Evolutionary conservation across 2,329 filamentous ascomycete species (phyloP).

Genomic region (Bipolaris cookei): DNA sequence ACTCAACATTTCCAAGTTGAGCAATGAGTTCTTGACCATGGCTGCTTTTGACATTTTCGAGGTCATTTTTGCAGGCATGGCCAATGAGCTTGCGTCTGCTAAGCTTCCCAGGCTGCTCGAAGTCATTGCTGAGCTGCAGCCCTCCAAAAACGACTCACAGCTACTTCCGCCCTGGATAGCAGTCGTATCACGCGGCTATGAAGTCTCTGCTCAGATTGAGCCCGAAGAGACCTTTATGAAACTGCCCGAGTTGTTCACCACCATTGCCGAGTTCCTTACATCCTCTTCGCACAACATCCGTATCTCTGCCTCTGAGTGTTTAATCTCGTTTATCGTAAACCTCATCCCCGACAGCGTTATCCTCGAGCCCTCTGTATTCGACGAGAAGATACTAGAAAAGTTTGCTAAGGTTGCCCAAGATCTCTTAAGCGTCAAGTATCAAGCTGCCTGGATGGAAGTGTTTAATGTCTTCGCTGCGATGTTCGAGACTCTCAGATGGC

Average conservation of each 20-base stretch:
- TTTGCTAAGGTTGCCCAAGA: conserved; percentile 74
- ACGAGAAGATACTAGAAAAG: conserved; percentile 87
- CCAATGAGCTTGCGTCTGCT: conserved; percentile 81
- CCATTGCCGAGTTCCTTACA: conserved; percentile 81
- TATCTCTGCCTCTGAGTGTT: conserved; percentile 90
- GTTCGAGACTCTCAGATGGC: conserved; percentile 87
- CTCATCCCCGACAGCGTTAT: conserved; percentile 85
- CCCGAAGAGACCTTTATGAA: conserved; percentile 92
- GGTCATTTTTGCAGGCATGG: conserved; percentile 92
- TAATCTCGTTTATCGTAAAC: conserved; percentile 91
- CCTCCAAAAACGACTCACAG: conserved; percentile 91
- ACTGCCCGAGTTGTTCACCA: conserved; percentile 80
- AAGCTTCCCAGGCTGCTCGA: conserved; percentile 90
- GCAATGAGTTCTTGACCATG: conserved; percentile 96
- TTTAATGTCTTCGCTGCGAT: conserved; percentile 87
- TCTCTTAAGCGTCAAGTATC: conserved; percentile 86
- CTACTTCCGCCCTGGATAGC: conserved; percentile 96
- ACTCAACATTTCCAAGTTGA: conserved; percentile 85
- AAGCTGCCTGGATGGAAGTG: conserved; percentile 92
- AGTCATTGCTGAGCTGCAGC: conserved; percentile 89
- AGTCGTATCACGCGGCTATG: conserved; percentile 90
- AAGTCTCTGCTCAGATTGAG: conserved; percentile 86
- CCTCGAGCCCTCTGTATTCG: conserved; percentile 86
- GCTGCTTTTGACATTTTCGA: conserved; percentile 97
- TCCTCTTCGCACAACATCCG: conserved; percentile 92